Base-by-base conservation (phyloP, 148 eudicot genomes). In the Amaranthus palmeri region DNA sequence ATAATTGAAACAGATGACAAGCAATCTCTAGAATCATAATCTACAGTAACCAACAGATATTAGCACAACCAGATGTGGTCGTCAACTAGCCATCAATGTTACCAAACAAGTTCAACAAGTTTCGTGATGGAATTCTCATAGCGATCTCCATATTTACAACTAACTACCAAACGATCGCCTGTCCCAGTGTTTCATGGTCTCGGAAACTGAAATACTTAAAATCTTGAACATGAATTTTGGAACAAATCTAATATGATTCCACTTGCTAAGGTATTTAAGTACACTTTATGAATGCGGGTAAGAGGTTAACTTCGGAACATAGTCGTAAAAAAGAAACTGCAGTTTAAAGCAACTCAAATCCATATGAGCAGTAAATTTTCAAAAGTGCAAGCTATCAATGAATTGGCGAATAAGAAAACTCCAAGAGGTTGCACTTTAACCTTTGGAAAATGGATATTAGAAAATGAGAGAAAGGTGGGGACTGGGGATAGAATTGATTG, bases 1-100 rank as follows among this genome's bases (percentile, higher is more conserved):
- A 59, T 58, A 51, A 74, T 58, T 57, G 58, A 63, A 67, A 25
- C 36, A 67, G 72, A 48, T 47, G 67, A 67, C 77, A 74, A 67
- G 47, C 67, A 42, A 64, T 14, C 49, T 49, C 14, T 40, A 44
- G 8, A 40, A 59, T 36, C 69, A 67, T 40, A 40, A 67, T 67
- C 71, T 41, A 67, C 57, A 40, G 77, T 25, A 25, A 25, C 36
- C 36, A 25, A 25, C 36, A 25, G 36, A 25, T 0, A 25, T 25
- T 25, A 25, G 36, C 36, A 25, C 36, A 25, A 25, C 36, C 36
- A 25, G 36, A 25, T 25, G 36, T 25, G 36, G 36, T 25, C 36
- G 36, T 25, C 36, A 0, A 25, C 36, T 25, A 25, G 36, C 36
- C 36, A 25, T 25, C 36, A 25, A 25, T 25, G 36, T 25, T 25